Conservation (phyloP, 129 eudicot genomes). For the Arctium minus region DNA sequence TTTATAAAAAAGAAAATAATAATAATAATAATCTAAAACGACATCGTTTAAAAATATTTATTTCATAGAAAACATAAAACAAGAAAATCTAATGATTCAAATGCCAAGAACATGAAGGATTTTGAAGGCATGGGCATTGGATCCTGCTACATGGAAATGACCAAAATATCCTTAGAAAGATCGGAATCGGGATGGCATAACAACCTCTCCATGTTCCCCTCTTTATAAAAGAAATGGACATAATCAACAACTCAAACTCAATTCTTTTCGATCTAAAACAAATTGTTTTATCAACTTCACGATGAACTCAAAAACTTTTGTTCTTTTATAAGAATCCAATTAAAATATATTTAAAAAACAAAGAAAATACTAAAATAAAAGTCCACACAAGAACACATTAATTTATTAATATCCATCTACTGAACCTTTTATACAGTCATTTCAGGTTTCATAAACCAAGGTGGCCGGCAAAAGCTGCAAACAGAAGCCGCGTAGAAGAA, state of each 20-base stretch:
- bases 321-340: background rate
- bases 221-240: constrained; percentile 2
- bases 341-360: background rate
- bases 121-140: constrained; percentile 45
- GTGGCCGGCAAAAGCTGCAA: constrained; percentile 88
- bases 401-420: constrained; percentile 8
- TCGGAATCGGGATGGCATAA: background rate
- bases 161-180: constrained; percentile 17
- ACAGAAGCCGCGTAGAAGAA: constrained; percentile 52
- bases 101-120: constrained; percentile 22
- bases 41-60: background rate
- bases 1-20: background rate
- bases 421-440: constrained; percentile 28
- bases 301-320: background rate
- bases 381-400: constrained; percentile 22
- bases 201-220: constrained; percentile 19
- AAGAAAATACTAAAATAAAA: background rate
- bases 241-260: background rate
- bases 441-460: constrained; percentile 27
- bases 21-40: background rate
- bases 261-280: background rate
- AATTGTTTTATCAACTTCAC: background rate
- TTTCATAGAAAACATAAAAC: background rate
- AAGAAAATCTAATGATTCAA: constrained; percentile 18
- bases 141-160: constrained; percentile 30